Percentiles rank a stretch among this genome's conserved stretches.
Conservation (phyloP, 2,329 filamentous ascomycete species). For the Claviceps arundinis region DNA sequence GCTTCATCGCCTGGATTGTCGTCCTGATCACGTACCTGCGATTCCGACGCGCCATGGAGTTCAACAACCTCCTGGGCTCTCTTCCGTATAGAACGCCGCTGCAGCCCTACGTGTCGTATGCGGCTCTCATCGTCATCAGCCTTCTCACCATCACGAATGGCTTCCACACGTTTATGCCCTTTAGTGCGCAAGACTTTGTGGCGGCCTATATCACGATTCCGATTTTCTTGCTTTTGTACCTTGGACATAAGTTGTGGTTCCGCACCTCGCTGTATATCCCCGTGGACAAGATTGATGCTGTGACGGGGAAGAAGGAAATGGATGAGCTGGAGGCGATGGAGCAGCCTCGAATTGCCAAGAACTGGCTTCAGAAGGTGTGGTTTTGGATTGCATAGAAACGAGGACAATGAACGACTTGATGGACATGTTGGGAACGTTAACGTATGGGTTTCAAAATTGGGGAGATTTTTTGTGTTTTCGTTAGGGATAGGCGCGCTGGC, state of each 20-base stretch:
- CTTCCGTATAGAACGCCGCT: constrained; percentile 39
- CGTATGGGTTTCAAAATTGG: no score
- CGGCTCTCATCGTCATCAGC: constrained; percentile 41
- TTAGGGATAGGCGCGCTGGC: neutral
- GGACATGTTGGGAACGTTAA: neutral
- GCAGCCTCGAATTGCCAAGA: constrained; percentile 32
- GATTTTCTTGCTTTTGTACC: constrained; percentile 46
- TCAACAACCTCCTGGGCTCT: constrained; percentile 34
- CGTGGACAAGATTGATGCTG: constrained; percentile 38
- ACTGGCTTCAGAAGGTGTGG: constrained; percentile 39
- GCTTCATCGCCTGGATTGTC: constrained; percentile 47
- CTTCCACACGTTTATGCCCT: constrained; percentile 63
- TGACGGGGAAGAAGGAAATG: constrained; percentile 49
- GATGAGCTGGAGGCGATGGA: constrained; percentile 41
- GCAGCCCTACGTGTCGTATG: constrained; percentile 52
- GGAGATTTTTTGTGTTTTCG: neutral
- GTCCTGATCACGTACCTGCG: constrained; percentile 45
- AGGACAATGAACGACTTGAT: neutral
- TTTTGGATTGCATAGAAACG: constrained; percentile 37
- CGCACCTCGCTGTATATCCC: constrained; percentile 29
- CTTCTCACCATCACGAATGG: constrained; percentile 62
- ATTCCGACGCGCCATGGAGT: constrained; percentile 42
- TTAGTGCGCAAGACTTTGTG: constrained; percentile 50
- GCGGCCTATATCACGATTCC: constrained; percentile 50
- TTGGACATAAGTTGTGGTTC: constrained; percentile 43